Percentiles rank a stretch among this genome's conserved stretches.
Evolutionary conservation across 371 early-diverging fungal genomes (phyloP).

Genomic region (Dichotomocladium elegans): DNA sequence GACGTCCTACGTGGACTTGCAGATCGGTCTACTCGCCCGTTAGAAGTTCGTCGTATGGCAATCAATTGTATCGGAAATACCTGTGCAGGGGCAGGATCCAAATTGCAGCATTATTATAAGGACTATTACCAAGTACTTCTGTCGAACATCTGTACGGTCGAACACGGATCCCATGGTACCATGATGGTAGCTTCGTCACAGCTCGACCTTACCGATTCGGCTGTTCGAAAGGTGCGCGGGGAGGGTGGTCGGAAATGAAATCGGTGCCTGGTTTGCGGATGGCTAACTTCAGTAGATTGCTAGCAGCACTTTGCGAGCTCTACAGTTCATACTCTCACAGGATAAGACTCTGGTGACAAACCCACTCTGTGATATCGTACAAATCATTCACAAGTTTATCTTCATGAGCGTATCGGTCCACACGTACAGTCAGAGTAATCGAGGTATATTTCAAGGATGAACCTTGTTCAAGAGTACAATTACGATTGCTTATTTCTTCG

Average conservation of each 20-base stretch:
- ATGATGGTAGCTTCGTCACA: conserved; percentile 31
- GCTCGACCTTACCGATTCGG: conserved; percentile 36
- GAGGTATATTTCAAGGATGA: not conserved
- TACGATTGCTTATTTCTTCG: not conserved
- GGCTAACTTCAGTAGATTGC: conserved; percentile 22
- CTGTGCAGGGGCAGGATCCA: conserved; percentile 40
- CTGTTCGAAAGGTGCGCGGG: conserved; percentile 42
- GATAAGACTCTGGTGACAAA: conserved; percentile 39
- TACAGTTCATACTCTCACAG: conserved; percentile 43
- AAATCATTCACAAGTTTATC: conserved; percentile 43
- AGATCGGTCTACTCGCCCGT: conserved; percentile 22
- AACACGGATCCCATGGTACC: conserved; percentile 26
- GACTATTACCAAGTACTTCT: conserved; percentile 40
- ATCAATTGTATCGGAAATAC: conserved; percentile 62
- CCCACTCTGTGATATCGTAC: conserved; percentile 42
- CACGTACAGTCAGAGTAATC: conserved; percentile 14
- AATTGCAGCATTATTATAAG: conserved; percentile 32
- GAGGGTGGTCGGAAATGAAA: not conserved
- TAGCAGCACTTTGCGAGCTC: conserved; percentile 46
- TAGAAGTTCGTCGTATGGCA: conserved; percentile 57
- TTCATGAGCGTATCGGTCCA: conserved; percentile 39
- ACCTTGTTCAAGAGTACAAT: not conserved
- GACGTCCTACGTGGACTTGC: conserved; percentile 26
- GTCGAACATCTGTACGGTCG: conserved; percentile 31
- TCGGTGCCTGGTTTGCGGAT: not conserved